Evolutionary conservation across 345 rosid species (phyloP).

Genomic region (Eucalyptus paniculata): DNA sequence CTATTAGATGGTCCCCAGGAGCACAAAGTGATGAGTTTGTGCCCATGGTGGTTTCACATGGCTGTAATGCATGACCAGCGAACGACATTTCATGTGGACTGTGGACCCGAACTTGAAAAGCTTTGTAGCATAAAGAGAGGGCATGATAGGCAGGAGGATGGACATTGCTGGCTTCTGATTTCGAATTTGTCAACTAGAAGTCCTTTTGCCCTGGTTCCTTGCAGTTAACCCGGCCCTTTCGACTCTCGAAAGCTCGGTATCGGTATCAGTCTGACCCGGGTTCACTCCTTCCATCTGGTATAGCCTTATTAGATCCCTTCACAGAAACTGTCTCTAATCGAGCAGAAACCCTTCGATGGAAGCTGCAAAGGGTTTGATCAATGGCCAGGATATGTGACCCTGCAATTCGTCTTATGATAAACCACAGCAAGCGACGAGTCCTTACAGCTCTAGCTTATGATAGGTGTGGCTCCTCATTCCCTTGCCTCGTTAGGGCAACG

Average conservation of each 20-base stretch:
- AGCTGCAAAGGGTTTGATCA: background rate
- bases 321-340: background rate
- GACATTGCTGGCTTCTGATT: background rate
- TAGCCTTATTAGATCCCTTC: background rate
- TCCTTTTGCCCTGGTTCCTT: background rate
- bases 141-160: background rate
- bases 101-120: background rate
- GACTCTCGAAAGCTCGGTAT: background rate
- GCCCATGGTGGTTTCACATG: background rate
- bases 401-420: background rate
- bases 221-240: background rate
- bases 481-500: background rate
- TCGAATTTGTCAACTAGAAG: background rate
- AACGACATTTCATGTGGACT: background rate
- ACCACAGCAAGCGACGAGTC: background rate
- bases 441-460: background rate
- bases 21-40: background rate
- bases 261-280: background rate
- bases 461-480: background rate
- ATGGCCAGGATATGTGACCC: background rate
- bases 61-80: background rate
- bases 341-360: background rate
- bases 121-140: background rate
- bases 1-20: background rate
- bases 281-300: background rate